Conservation (phyloP, 1,139 yeast genomes). For the Taphrina pruni region DNA sequence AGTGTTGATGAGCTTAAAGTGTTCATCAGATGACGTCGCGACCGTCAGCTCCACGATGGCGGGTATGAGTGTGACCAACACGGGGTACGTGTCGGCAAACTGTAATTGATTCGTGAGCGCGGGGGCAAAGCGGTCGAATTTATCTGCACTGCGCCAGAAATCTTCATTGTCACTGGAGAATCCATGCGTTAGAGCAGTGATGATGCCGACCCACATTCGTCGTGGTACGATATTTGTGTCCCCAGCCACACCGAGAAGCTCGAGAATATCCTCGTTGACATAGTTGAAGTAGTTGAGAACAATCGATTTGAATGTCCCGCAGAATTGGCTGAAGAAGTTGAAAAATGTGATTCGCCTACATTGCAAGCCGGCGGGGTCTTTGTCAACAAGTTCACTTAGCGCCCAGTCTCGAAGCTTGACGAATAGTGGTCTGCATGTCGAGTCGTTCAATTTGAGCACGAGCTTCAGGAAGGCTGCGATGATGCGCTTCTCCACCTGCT, state of each 20-base stretch:
- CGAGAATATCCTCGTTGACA: slow-evolving; percentile 71
- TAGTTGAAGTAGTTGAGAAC: slow-evolving; percentile 88
- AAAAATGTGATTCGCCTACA: slow-evolving; percentile 75
- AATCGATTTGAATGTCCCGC: slow-evolving; percentile 72
- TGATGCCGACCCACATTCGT: slow-evolving; percentile 48
- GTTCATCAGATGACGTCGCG: slow-evolving; percentile 76
- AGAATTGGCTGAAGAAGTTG: slow-evolving; percentile 82
- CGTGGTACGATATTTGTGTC: slow-evolving; percentile 44
- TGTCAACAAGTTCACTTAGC: slow-evolving; percentile 68
- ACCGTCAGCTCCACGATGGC: slow-evolving; percentile 78
- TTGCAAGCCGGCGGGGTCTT: slow-evolving; percentile 58
- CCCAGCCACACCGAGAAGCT: slow-evolving; percentile 60
- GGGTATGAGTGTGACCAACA: slow-evolving; percentile 38
- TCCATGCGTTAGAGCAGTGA: slow-evolving; percentile 43
- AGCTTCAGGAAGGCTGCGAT: slow-evolving; percentile 74
- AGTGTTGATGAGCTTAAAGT: slow-evolving; percentile 70
- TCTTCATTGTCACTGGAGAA: slow-evolving; percentile 43
- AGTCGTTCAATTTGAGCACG: slow-evolving; percentile 91
- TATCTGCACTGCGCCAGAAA: slow-evolving; percentile 69
- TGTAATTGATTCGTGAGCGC: slow-evolving; percentile 70
- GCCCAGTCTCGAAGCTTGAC: slow-evolving; percentile 94
- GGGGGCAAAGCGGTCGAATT: slow-evolving; percentile 73
- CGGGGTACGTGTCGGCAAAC: slow-evolving; percentile 34
- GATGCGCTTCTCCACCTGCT: slow-evolving; percentile 78
- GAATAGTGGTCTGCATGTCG: slow-evolving; percentile 89